These are phyloP conservation scores for Zygoascus flipseniorum DNA, from an alignment of 805 yeast species.

Conservation along the genomic window DNA sequence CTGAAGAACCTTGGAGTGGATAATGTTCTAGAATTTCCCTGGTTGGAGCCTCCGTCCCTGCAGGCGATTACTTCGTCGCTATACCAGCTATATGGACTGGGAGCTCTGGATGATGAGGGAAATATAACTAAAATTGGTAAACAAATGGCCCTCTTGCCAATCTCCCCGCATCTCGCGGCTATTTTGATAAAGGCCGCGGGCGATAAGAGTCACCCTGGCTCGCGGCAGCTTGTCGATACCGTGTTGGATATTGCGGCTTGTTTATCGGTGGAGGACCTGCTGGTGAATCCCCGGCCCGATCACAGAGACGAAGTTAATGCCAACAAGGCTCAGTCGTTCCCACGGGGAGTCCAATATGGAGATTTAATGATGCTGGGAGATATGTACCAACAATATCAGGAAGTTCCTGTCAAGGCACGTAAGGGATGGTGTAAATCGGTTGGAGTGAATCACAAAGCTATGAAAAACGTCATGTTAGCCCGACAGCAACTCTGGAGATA, in stretches of 20 bases:
- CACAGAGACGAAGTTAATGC: slow-evolving; percentile 77
- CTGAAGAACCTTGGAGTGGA: slow-evolving; percentile 75
- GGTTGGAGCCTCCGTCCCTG: slow-evolving; percentile 88
- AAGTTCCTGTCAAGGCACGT: slow-evolving; percentile 44
- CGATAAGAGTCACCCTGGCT: slow-evolving; percentile 3
- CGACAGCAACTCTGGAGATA: slow-evolving; percentile 68
- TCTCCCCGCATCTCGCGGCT: slow-evolving; percentile 86
- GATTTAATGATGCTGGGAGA: slow-evolving; percentile 81
- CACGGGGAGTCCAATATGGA: slow-evolving; percentile 66
- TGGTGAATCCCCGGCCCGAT: slow-evolving; percentile 73
- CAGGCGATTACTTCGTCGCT: slow-evolving; percentile 70
- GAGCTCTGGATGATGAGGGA: slow-evolving; percentile 73
- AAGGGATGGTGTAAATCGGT: slow-evolving; percentile 78
- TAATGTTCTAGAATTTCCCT: slow-evolving; percentile 73
- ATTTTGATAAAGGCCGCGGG: slow-evolving; percentile 63
- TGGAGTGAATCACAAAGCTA: slow-evolving; percentile 68
- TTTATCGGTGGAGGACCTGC: slow-evolving; percentile 81
- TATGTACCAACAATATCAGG: slow-evolving; percentile 48
- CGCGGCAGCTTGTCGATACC: slow-evolving; percentile 39
- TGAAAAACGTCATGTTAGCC: slow-evolving; percentile 67
- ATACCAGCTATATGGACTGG: slow-evolving; percentile 64
- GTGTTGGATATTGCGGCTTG: slow-evolving; percentile 90
- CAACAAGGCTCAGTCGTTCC: slow-evolving; percentile 58
- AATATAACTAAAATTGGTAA: slow-evolving; percentile 70
- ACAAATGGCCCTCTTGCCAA: slow-evolving; percentile 80